phyloP scores from a whole-genome alignment of 2,329 filamentous ascomycete genomes.

The Phialophora verrucosa region DNA sequence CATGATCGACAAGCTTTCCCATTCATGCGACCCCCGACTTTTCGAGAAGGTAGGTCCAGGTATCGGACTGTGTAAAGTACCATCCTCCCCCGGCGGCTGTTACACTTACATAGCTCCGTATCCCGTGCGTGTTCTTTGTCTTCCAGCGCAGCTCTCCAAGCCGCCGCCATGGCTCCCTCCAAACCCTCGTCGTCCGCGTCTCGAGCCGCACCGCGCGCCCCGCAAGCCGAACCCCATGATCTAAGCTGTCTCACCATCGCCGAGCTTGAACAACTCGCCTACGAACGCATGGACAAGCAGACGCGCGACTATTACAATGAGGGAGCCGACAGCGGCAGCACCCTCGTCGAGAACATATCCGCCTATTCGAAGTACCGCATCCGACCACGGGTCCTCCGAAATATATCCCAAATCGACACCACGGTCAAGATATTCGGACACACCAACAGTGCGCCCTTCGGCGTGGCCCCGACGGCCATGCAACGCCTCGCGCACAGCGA shows the following conservation, averaged over 20 bases:
- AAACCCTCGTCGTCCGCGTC: neutral
- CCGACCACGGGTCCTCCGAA: constrained; percentile 47
- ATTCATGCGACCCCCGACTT: neutral
- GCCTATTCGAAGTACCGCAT: constrained; percentile 47
- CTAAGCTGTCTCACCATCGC: constrained; percentile 52
- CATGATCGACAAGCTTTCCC: constrained; percentile 10
- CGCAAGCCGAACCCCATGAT: constrained; percentile 40
- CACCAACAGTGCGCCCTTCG: constrained; percentile 2
- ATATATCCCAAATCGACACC: constrained; percentile 49
- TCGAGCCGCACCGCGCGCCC: constrained; percentile 9
- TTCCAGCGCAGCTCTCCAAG: neutral
- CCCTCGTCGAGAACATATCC: constrained; percentile 38
- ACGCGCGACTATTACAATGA: constrained; percentile 59
- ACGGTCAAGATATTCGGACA: constrained; percentile 50
- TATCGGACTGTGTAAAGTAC: neutral
- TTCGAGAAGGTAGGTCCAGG: constrained; percentile 8
- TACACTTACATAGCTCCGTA: neutral
- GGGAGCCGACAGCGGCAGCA: constrained; percentile 50
- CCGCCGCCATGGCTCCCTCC: neutral
- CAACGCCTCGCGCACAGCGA: constrained; percentile 57
- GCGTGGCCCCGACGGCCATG: constrained; percentile 57
- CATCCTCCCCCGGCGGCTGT: neutral
- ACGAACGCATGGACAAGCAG: constrained; percentile 41
- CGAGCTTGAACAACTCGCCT: constrained; percentile 49
- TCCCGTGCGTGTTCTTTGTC: neutral